Evolutionary conservation across 129 eudicot genomes (phyloP).

Genomic region (Centrapalus pauciflorus): DNA sequence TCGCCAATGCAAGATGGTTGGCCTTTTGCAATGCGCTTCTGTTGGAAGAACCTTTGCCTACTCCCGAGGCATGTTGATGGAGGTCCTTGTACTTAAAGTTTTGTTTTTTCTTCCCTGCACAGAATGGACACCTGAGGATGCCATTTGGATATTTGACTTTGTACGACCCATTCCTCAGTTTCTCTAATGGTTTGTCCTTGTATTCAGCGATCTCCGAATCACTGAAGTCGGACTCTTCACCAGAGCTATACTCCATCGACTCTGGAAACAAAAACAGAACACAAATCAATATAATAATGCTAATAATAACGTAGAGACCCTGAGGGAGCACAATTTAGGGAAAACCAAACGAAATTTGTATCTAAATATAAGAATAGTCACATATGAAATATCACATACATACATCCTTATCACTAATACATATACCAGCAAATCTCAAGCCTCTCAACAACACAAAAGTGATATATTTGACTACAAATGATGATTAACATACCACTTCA

Average conservation of each 20-base stretch:
- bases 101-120: constrained; percentile 95
- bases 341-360: background rate
- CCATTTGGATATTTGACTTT: constrained; percentile 64
- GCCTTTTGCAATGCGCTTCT: constrained; percentile 82
- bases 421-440: background rate
- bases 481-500: background rate
- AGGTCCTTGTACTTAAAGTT: constrained; percentile 82
- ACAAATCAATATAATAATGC: background rate
- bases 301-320: background rate
- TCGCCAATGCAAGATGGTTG: constrained; percentile 72
- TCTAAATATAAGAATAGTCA: background rate
- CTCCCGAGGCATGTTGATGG: constrained; percentile 82
- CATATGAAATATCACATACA: background rate
- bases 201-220: constrained; percentile 79
- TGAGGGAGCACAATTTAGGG: background rate
- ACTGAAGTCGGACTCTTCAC: constrained; percentile 81
- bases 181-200: constrained; percentile 66
- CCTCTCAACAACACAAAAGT: background rate
- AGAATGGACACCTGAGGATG: constrained; percentile 79
- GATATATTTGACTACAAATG: background rate
- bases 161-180: constrained; percentile 46
- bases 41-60: constrained; percentile 74
- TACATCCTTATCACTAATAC: background rate
- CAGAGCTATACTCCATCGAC: constrained; percentile 72
- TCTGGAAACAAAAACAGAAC: constrained; percentile 1